These are phyloP conservation scores for Chrysopogon serrulatus DNA, from an alignment of 176 grass and related monocot species.

Conservation along the genomic window DNA sequence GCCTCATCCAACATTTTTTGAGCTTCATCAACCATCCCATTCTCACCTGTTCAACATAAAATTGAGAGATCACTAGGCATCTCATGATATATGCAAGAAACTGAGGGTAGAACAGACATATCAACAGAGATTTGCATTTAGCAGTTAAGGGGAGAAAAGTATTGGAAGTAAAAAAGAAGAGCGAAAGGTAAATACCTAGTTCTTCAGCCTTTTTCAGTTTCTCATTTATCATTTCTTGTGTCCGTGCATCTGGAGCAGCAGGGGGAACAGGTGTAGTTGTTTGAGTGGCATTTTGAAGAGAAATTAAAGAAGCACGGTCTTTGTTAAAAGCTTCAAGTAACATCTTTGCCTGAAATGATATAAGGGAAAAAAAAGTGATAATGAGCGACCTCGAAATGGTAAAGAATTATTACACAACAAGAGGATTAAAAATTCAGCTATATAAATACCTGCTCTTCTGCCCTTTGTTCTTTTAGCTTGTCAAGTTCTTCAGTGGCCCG, in stretches of 20 bases:
- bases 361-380: neutral
- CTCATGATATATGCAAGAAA: neutral
- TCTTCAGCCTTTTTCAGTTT: slow-evolving; percentile 95
- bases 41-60: slow-evolving; percentile 65
- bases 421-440: slow-evolving; percentile 18
- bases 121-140: neutral
- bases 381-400: neutral
- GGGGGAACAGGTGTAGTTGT: slow-evolving; percentile 17
- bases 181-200: slow-evolving; percentile 52
- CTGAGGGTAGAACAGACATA: neutral
- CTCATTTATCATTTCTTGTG: slow-evolving; percentile 96
- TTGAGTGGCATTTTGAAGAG: slow-evolving; percentile 48
- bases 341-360: slow-evolving; percentile 48
- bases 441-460: slow-evolving; percentile 76
- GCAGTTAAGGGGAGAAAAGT: slow-evolving; percentile 5
- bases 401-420: slow-evolving; percentile 13
- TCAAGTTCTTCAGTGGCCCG: slow-evolving; percentile 69
- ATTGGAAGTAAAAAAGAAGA: neutral
- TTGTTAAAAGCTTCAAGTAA: slow-evolving; percentile 89
- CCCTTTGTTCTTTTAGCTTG: slow-evolving; percentile 79
- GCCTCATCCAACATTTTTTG: slow-evolving; percentile 94
- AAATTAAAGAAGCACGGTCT: slow-evolving; percentile 73
- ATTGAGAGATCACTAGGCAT: slow-evolving; percentile 1
- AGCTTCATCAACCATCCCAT: slow-evolving; percentile 88
- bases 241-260: slow-evolving; percentile 61